Base-by-base conservation (phyloP, 1,139 yeast genomes). In the Sugiyamaella neomexicana region DNA sequence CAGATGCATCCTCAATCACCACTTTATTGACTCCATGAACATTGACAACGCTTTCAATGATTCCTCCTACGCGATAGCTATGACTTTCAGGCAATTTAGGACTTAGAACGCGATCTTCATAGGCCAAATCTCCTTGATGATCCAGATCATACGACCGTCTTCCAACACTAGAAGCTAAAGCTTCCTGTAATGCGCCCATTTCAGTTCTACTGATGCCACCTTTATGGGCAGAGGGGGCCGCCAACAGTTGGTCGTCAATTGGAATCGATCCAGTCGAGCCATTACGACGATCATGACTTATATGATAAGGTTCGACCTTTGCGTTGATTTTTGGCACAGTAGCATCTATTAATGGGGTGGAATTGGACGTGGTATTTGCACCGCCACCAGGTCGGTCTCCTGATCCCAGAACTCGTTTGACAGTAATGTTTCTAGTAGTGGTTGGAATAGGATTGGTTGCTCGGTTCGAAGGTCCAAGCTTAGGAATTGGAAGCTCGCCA, bases 21-120 rank as follows among this genome's bases (percentile, higher is more conserved):
- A 95, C 89, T 74, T 90, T 90, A 64, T 83, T 85, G 15, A 89
- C 89, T 53, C 97, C 97, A 63, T 85, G 84, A 23, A 87, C 88
- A 54, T 86, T 87, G 37, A 89, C 82, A n/a, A 89, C 85, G 43
- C 88, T 83, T 70, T 90, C 97, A 57, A 88, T 81, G 55, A 89
- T 85, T 2, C 95, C 93, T 43, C 89, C 87, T 3, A 86, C 63
- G 41, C 72, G 62, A 52, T 65, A 66, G 39, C 66, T 65, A 63
- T 64, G 71, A 34, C 62, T 39, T 43, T 62, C 69, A 7, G 62
- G 62, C 34, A 41, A 52, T 43, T 40, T 42, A 46, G 58, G 56
- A n/a, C 53, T 47, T 1, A 51, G 48, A 4, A 37, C 49, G 2
- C 58, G 50, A 5, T 52, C 46, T 32, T 55, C 59, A 34, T 45